These are phyloP conservation scores for Picea abies DNA, from an alignment of 83 land plant species.

Conservation along the genomic window DNA sequence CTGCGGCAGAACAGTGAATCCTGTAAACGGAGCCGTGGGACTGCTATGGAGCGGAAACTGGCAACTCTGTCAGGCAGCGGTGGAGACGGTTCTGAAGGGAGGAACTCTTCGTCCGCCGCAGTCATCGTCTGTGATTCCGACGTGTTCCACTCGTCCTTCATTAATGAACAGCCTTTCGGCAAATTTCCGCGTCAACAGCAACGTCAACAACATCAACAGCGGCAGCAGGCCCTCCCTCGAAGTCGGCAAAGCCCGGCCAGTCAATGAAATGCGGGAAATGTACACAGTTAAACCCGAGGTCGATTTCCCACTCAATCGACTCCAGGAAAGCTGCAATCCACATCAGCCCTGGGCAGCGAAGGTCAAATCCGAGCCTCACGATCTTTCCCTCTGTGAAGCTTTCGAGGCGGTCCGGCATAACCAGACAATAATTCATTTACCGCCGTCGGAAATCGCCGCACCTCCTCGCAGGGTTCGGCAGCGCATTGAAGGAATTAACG, in stretches of 20 bases:
- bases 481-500: conserved; percentile 6
- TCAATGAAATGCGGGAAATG: too few relatives aligned
- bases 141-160: too few relatives aligned
- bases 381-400: too few relatives aligned
- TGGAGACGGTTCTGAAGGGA: conserved; percentile 72
- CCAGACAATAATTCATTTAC: not conserved
- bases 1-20: conserved; percentile 89
- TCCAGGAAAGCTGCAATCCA: not conserved
- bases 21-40: conserved; percentile 94
- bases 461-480: conserved; percentile 8
- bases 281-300: not conserved
- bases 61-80: conserved; percentile 82
- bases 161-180: too few relatives aligned
- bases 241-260: not conserved
- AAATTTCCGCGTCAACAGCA: too few relatives aligned
- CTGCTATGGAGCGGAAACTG: conserved; percentile 86
- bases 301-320: not conserved
- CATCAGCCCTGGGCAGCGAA: conserved; percentile 7
- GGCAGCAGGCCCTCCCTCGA: not conserved
- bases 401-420: not conserved
- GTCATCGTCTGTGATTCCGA: conserved; percentile 2
- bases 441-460: not conserved
- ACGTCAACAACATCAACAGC: not conserved
- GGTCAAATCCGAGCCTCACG: conserved; percentile 6
- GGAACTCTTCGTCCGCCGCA: conserved; percentile 32